Base-by-base conservation (phyloP, 805 yeast species). In the Starmerella potacharoeniae region DNA sequence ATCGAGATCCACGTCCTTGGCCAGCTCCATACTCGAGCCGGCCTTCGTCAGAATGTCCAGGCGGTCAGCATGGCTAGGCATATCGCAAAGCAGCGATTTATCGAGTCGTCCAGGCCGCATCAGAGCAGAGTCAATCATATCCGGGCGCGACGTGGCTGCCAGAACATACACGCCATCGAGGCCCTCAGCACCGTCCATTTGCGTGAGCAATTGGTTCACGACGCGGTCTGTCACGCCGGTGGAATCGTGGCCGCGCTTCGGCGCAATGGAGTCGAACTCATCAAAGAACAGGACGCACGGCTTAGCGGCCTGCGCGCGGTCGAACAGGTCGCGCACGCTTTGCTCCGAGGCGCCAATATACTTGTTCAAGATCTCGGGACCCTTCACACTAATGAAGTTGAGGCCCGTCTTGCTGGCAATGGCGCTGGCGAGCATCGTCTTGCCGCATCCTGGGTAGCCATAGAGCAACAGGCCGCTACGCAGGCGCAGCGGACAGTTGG, bases 181-280 rank as follows among this genome's bases (percentile, higher is more conserved):
- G 0, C 97, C 97, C 68, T 93, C 97, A 0, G 97, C 97, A 72
- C 98, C 98, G 69, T 93, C 98, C 96, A 93, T 90, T 67, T 93
- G 97, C 0, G 98, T 93, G 64, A 93, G 77, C 80, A 93, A 79
- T 67, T 93, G 98, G 70, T 93, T 93, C 30, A 93, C 98, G 42
- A 93, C 96, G 63, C 98, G 77, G 68, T 93, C 98, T 3, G 97
- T 93, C 4, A 93, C 97, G 55, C 97, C 97, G 0, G 97, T 90
- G 1, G 95, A 86, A 67, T 91, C 98, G 65, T 90, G 97, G 2
- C 97, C 97, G 44, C 97, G 83, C 67, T 90, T 90, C 0, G 97
- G 97, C 0, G 97, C 97, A 65, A 93, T 88, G 0, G 97, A 89
- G 63, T 91, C 97, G 68, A 91, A 90, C 66, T 91, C 97, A 70